Conservation (phyloP, 1,284 basidiomycete species). For the Phellopilus nigrolimitatus region DNA sequence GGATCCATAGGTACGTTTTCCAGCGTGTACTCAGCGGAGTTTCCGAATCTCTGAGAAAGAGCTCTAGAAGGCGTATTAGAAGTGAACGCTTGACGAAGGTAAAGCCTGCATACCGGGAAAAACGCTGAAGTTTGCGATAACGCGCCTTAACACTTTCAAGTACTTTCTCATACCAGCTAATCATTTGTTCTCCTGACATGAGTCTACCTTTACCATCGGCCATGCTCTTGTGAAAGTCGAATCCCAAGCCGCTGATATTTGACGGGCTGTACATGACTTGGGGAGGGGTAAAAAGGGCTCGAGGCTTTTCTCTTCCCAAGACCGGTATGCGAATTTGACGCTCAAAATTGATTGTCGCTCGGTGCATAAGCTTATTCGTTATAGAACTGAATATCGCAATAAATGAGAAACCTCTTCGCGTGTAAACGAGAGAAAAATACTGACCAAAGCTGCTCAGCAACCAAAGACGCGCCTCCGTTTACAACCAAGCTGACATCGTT, state of each 20-base stretch:
- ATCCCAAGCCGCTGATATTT: conserved; percentile 15
- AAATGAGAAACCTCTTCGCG: conserved; percentile 8
- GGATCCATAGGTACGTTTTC: conserved; percentile 76
- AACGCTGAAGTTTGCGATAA: conserved; percentile 91
- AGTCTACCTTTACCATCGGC: conserved; percentile 21
- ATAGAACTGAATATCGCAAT: conserved; percentile 51
- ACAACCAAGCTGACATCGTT: conserved; percentile 91
- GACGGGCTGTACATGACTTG: conserved; percentile 10
- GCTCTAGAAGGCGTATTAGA: conserved; percentile 40
- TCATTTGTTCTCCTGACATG: conserved; percentile 81
- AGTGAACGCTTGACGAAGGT: neutral
- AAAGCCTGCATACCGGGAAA: conserved; percentile 64
- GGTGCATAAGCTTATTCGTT: conserved; percentile 86
- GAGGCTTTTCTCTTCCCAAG: conserved; percentile 27
- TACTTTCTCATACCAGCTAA: conserved; percentile 89
- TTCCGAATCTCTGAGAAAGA: conserved; percentile 85
- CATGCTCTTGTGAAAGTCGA: conserved; percentile 14
- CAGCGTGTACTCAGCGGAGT: conserved; percentile 91
- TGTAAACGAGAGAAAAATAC: conserved; percentile 23
- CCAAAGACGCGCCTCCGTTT: conserved; percentile 83
- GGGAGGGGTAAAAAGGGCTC: neutral
- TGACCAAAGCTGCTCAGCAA: conserved; percentile 93
- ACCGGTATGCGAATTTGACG: conserved; percentile 84
- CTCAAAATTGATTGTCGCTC: conserved; percentile 91
- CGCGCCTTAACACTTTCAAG: conserved; percentile 90